Evolutionary conservation across 106 monocot species (phyloP).

Genomic region (Agapanthus africanus): DNA sequence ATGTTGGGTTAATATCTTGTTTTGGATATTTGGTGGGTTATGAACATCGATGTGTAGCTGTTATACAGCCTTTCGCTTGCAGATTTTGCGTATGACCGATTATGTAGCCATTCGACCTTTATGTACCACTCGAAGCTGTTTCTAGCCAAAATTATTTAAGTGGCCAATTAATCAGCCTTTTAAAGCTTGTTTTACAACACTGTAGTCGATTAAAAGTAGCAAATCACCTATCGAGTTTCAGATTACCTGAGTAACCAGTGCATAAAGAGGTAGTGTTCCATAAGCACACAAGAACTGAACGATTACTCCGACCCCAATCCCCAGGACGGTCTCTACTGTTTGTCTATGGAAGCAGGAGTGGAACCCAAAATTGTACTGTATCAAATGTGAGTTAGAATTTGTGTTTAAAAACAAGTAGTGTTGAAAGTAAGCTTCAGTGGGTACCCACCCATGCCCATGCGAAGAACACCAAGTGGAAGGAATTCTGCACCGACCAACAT

Average conservation of each 20-base stretch:
- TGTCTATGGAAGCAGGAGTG: slow-evolving; percentile 32
- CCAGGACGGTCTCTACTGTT: slow-evolving; percentile 18
- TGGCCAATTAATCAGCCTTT: too few species aligned
- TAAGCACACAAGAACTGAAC: slow-evolving; percentile 51
- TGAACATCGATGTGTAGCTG: too few species aligned
- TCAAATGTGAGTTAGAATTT: not conserved
- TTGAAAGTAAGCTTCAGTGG: not conserved
- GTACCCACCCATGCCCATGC: slow-evolving; percentile 17
- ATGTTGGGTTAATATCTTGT: too few species aligned
- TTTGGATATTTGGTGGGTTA: too few species aligned
- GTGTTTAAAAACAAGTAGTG: not conserved
- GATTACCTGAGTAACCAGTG: slow-evolving; percentile 47
- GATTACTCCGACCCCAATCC: slow-evolving; percentile 12
- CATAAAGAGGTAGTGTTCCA: slow-evolving; percentile 46
- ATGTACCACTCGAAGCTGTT: too few species aligned
- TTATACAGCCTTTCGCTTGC: too few species aligned
- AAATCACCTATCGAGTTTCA: not conserved
- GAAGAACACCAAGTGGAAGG: slow-evolving; percentile 19
- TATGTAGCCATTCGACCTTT: too few species aligned
- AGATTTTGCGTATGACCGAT: too few species aligned
- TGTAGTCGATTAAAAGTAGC: too few species aligned
- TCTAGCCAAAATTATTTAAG: too few species aligned
- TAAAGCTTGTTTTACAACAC: too few species aligned
- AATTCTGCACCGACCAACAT: slow-evolving; percentile 16
- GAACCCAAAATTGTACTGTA: slow-evolving; percentile 52